Evolutionary conservation across 108 stramenopile species (phyloP), one percentile per base, ranked within the genome.

Genomic region (Parietichytrium sp.): DNA sequence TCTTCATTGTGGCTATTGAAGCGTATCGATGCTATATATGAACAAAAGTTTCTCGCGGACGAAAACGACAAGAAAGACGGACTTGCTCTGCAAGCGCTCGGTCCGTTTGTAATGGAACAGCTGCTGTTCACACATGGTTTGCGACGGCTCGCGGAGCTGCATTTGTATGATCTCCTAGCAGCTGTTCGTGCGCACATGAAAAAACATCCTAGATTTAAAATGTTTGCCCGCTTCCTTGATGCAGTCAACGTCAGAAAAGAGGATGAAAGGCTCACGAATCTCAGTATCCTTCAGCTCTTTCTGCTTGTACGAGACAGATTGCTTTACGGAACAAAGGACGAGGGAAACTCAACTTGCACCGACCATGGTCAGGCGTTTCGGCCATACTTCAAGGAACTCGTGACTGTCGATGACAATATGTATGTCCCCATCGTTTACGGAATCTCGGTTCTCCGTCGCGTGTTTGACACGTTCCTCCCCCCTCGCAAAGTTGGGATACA

Each of bases 111-210:
- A 33, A 72, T 72, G 20, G 61, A 72, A 2, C 61, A 72, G 20
- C 45, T 72, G 1, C 61, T 72, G 10, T 72, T 23, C 25, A 33
- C 2, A 10, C 61, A 72, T 2, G 61, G 61, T 6, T 6, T 72
- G 6, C 61, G 61, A 25, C 61, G 61, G n/a, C 13, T 72, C 2
- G 61, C 61, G 29, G 61, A 72, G 42, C 8, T 72, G 20, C 61
- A 42, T 6, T 25, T 72, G 23, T 72, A 45, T 72, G 61, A 72
- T n/a, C 61, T 72, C 42, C 45, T 72, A 25, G 38, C 36, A 42
- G 33, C 61, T 16, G 61, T 72, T 33, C 61, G 61, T 25, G 61
- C 61, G 13, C 61, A 72, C 42, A 72, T 72, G 33, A 72, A 72
- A 27, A 72, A 72, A 25, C 61, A 72, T 38, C 15, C 61, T n/a